Conservation (phyloP, 2,329 filamentous ascomycete genomes). For the Falciphora oryzae region DNA sequence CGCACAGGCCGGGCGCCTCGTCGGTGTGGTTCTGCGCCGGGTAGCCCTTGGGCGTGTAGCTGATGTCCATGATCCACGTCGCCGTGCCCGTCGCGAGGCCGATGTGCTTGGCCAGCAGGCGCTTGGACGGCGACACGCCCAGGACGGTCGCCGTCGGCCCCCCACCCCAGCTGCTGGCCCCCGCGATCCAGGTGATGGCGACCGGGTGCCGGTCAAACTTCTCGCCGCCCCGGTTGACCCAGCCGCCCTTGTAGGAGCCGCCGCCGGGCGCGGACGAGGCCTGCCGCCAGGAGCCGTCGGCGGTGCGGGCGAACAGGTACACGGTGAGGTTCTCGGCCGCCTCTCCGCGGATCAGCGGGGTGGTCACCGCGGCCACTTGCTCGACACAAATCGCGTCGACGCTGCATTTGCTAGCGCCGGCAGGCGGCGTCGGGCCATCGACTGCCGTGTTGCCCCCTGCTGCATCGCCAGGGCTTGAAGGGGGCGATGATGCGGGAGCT, state of each 20-base stretch:
- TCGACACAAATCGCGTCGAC: background rate
- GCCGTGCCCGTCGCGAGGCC: background rate
- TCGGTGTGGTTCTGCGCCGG: background rate
- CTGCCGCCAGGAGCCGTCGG: background rate
- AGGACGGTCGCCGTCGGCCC: background rate
- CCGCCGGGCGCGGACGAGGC: background rate
- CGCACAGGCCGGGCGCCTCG: background rate
- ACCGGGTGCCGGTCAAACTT: constrained; percentile 1
- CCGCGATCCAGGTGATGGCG: background rate
- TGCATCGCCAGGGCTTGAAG: too few relatives aligned
- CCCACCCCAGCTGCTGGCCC: background rate
- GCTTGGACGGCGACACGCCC: background rate
- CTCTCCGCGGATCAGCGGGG: background rate
- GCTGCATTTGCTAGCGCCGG: background rate
- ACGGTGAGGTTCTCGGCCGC: constrained; percentile 3
- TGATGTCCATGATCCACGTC: background rate
- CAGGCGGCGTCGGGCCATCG: background rate
- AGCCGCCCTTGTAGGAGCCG: background rate
- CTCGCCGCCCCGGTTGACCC: background rate
- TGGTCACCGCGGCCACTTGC: background rate
- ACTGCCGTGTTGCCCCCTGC: background rate
- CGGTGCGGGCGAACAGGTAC: background rate
- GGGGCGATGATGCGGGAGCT: background rate
- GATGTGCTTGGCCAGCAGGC: background rate
- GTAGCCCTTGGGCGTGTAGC: too few relatives aligned